Base-by-base conservation (phyloP, 371 early-diverging fungal genomes). In the Mucor velutinosus region DNA sequence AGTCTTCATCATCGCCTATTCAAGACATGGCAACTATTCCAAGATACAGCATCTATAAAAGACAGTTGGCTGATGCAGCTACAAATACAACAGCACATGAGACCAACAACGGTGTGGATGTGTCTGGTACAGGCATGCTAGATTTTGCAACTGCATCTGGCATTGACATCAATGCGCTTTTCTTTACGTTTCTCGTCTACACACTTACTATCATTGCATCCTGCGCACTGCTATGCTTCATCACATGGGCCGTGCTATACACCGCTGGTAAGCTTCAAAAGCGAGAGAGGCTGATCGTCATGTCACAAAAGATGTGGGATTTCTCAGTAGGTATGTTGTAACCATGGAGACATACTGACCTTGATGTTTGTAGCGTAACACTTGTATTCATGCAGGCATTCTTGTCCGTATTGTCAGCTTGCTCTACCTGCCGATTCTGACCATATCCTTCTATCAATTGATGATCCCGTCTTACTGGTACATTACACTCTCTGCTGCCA, bases 141-240 rank as follows among this genome's bases (percentile, higher is more conserved):
- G 61, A 80, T 7, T 78, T 81, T 65, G 76, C 82, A 33, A 76
- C 67, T 21, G 82, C 83, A 32, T 67, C 83, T 15, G 83, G 80
- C 0, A 69, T 82, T 7, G 76, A 74, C 45, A 74, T 81, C 35
- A 76, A 80, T 15, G 72, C 65, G 0, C 64, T 85, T 5, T 85
- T 85, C 27, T 58, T 85, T 21, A 77, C 80, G 37, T 75, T 53
- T 67, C 64, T 75, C 66, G 70, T 65, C 25, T 62, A 60, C 29
- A 64, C 80, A 0, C 41, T 80, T 0, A 66, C 83, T 23, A 32
- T 83, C 15, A 67, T 79, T 4, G 75, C 69, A n/a, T 33, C 69
- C 8, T 53, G 76, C 14, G 61, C 77, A 8, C 17, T 69, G 10
- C 32, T 78, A 7, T 75, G 78, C 8, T 58, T 68, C 25, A 17